Evolutionary conservation across 2,329 filamentous ascomycete genomes (phyloP).

Genomic region (Colletotrichum zoysiae): DNA sequence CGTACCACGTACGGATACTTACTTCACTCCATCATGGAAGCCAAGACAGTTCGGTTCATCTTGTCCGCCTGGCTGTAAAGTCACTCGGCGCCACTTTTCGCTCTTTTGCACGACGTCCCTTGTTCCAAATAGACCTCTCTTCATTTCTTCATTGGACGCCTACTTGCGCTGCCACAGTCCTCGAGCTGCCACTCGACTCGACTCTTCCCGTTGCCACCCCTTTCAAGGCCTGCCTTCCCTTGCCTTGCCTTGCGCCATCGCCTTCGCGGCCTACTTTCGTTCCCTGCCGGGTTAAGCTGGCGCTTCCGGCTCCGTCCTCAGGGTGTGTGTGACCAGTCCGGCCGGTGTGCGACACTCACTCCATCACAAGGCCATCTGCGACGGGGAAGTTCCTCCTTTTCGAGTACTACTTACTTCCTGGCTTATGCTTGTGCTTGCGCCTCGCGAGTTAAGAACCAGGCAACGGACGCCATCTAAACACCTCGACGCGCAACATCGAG

Average conservation of each 20-base stretch:
- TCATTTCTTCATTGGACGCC: conserved; percentile 1
- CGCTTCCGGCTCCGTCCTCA: conserved; percentile 11
- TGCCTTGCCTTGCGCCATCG: conserved; percentile 9
- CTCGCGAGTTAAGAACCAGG: conserved; percentile 2
- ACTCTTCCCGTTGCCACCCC: neutral
- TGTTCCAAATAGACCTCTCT: neutral
- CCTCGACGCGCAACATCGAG: conserved; percentile 14
- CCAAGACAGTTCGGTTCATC: neutral
- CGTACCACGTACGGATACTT: neutral
- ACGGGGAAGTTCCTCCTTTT: neutral
- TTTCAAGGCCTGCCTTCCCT: neutral
- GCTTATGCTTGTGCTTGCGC: conserved; percentile 8
- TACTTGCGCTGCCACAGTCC: neutral
- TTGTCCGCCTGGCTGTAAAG: neutral
- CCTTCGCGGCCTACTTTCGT: neutral
- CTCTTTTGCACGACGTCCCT: conserved; percentile 3
- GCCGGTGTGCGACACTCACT: conserved; percentile 20
- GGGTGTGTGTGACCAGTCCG: conserved; percentile 12
- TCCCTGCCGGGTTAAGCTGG: neutral
- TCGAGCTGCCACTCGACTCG: neutral
- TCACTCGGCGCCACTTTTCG: neutral
- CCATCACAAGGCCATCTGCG: conserved; percentile 6
- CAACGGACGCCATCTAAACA: conserved; percentile 2
- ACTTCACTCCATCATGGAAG: neutral
- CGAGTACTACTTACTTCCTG: neutral